A percentile compares a stretch with the other conserved stretches of the same genome.
Evolutionary conservation across 1,284 basidiomycete genomes (phyloP).

Genomic region (Moesziomyces antarcticus): DNA sequence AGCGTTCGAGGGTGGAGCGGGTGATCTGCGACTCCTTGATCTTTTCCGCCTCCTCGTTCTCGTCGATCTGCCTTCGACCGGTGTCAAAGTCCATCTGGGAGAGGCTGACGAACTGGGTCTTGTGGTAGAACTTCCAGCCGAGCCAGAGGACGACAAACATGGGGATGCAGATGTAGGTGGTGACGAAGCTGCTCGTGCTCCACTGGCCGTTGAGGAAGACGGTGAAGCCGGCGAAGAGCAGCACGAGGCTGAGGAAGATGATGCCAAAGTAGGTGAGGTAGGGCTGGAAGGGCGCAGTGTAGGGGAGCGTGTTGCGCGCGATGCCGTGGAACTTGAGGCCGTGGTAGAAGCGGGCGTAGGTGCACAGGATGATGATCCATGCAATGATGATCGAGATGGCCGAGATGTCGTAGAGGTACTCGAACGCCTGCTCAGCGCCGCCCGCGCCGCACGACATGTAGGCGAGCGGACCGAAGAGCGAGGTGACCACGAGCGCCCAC

Average conservation of each 20-base stretch:
- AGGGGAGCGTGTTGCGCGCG: slow-evolving; percentile 71
- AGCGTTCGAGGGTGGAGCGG: slow-evolving; percentile 16
- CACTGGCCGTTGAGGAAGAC: slow-evolving; percentile 61
- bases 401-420: slow-evolving; percentile 72
- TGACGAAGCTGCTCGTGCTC: slow-evolving; percentile 77
- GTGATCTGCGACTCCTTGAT: slow-evolving; percentile 26
- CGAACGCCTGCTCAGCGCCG: slow-evolving; percentile 73
- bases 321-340: slow-evolving; percentile 75
- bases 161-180: slow-evolving; percentile 80
- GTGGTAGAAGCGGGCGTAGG: slow-evolving; percentile 79
- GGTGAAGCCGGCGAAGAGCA: slow-evolving; percentile 69
- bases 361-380: slow-evolving; percentile 83
- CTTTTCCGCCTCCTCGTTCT: slow-evolving; percentile 31
- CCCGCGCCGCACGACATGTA: slow-evolving; percentile 74
- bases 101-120: slow-evolving; percentile 67
- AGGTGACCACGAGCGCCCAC: slow-evolving; percentile 76
- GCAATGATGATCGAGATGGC: slow-evolving; percentile 78
- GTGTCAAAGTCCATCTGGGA: slow-evolving; percentile 72
- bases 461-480: slow-evolving; percentile 75
- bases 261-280: slow-evolving; percentile 58
- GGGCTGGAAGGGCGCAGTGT: slow-evolving; percentile 70
- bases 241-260: slow-evolving; percentile 44
- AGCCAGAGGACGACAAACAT: slow-evolving; percentile 82
- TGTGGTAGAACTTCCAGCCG: slow-evolving; percentile 72
- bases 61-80: slow-evolving; percentile 67